Base-by-base conservation (phyloP, 768 basidiomycete genomes). In the Lentinula boryana region DNA sequence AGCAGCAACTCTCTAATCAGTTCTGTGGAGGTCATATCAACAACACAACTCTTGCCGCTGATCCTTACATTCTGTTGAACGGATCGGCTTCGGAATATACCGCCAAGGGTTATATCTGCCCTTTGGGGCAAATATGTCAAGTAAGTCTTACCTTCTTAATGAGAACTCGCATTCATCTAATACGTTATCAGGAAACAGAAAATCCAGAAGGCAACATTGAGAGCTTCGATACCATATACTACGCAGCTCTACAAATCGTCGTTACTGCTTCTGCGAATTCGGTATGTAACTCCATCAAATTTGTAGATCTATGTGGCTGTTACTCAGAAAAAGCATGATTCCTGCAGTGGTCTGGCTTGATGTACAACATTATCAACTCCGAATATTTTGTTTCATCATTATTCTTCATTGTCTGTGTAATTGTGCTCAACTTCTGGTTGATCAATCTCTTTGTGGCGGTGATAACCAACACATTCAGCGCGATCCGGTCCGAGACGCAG, bases 371-470 rank as follows among this genome's bases (percentile, higher is more conserved):
- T 78, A 90, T 97, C 69, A 91, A 93, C 67, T 79, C 95, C 0
- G 96, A 98, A 68, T 95, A 88, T 73, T 91, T 89, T 69, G 74
- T 88, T n/a, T 91, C 93, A 1, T 88, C 83, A 63, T 77, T 95
- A 61, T 98, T 92, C 75, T 97, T 92, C 76, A 87, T 98, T 62
- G 74, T 86, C 33, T 87, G 87, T 58, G 77, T 98, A 62, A 75
- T 98, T 64, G 82, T 97, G 23, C 80, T 98, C 66, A 96, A 98
- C 72, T 93, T 97, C 70, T 93, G 92, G 92, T 79, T 96, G 61
- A 88, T 95, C 78, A 94, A 95, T 70, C 73, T 97, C 48, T 90
- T 95, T 69, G 92, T 97, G 60, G 95, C 95, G 16, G 94, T 97
- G n/a, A 95, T 96, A 63, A 93, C 93, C 32, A 90, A 93, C 68